These are phyloP conservation scores for Dothidotthia symphoricarpi DNA, from an alignment of 2,329 filamentous ascomycete species.

Conservation along the genomic window DNA sequence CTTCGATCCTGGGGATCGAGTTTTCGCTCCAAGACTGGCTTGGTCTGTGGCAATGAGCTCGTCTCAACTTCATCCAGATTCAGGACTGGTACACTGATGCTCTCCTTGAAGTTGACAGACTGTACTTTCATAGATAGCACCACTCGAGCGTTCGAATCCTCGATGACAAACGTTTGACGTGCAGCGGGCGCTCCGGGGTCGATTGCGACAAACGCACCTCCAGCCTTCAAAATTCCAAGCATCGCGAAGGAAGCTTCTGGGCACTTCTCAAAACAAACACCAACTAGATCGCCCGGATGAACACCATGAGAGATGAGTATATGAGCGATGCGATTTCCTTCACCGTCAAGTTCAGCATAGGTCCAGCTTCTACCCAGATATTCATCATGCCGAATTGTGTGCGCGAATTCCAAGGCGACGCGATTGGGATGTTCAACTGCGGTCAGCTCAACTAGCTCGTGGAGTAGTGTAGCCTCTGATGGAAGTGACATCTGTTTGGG, in stretches of 20 bases:
- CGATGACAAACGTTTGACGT: conserved; percentile 73
- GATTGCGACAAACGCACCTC: conserved; percentile 76
- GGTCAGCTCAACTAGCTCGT: conserved; percentile 72
- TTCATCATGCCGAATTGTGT: conserved; percentile 50
- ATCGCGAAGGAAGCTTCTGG: conserved; percentile 81
- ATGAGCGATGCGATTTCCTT: conserved; percentile 71
- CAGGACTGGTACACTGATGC: conserved; percentile 43
- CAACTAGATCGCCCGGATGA: conserved; percentile 62
- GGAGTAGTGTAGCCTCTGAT: conserved; percentile 62
- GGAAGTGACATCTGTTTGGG: conserved; percentile 58
- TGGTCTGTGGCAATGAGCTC: conserved; percentile 37
- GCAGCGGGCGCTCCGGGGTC: conserved; percentile 70
- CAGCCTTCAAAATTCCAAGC: conserved; percentile 76
- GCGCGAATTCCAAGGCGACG: conserved; percentile 73
- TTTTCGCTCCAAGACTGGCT: conserved; percentile 22
- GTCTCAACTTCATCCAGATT: conserved; percentile 47
- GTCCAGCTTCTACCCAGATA: conserved; percentile 63
- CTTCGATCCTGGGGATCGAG: conserved; percentile 58
- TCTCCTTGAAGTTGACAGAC: conserved; percentile 38
- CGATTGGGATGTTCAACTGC: conserved; percentile 57
- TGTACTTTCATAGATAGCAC: conserved; percentile 59
- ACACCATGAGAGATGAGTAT: conserved; percentile 56
- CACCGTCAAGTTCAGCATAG: conserved; percentile 67
- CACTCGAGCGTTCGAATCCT: conserved; percentile 66
- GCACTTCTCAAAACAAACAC: conserved; percentile 80